phyloP scores from a whole-genome alignment of 768 basidiomycete genomes.

The Hericium rajendrae region DNA sequence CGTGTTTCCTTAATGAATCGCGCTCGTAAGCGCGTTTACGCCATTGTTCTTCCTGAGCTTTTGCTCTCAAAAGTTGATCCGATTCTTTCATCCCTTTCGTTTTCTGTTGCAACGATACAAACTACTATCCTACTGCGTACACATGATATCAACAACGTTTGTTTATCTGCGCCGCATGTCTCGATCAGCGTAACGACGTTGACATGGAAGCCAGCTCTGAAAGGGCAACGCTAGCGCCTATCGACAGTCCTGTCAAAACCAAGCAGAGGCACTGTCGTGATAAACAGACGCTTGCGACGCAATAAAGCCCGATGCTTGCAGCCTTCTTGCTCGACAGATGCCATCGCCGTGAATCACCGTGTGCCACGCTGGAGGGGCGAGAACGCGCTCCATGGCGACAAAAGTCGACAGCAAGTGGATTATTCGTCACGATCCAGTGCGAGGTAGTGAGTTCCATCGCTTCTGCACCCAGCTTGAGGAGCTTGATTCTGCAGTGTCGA shows the following conservation, averaged over 20 bases:
- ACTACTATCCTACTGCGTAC: background rate
- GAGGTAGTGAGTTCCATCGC: background rate
- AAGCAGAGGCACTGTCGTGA: too few relatives aligned
- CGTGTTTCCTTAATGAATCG: slow-evolving; percentile 2
- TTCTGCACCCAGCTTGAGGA: background rate
- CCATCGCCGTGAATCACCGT: too few relatives aligned
- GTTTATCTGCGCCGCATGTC: background rate
- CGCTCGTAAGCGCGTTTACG: background rate
- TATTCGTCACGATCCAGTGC: background rate
- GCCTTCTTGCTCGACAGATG: too few relatives aligned
- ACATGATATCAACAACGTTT: background rate
- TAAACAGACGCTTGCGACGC: too few relatives aligned
- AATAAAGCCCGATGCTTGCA: too few relatives aligned
- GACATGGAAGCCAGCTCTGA: too few relatives aligned
- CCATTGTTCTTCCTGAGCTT: background rate
- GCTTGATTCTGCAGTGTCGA: background rate
- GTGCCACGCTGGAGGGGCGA: too few relatives aligned
- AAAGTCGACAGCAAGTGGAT: too few relatives aligned
- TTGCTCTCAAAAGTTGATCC: background rate
- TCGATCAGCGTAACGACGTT: too few relatives aligned
- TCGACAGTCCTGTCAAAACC: too few relatives aligned
- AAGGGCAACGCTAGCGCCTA: too few relatives aligned
- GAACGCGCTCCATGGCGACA: too few relatives aligned
- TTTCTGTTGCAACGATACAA: background rate
- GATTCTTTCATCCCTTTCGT: background rate